Evolutionary conservation across 2,329 filamentous ascomycete species (phyloP).

Genomic region (Phialemonium atrogriseum): DNA sequence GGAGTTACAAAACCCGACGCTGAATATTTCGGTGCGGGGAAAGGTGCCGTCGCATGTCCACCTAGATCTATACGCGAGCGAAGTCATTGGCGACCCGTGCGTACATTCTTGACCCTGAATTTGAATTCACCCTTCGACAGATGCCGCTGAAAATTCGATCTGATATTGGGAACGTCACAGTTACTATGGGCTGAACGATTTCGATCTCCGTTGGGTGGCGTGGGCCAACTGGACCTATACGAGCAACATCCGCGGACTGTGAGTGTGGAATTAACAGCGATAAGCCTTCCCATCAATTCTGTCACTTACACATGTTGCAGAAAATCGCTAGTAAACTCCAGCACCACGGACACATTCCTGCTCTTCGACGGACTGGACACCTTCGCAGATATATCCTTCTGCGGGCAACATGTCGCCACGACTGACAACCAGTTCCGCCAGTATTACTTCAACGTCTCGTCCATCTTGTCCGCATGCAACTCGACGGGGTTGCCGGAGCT

Average conservation of each 20-base stretch:
- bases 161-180: conserved; percentile 11
- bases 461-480: conserved; percentile 32
- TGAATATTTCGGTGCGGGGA: conserved; percentile 45
- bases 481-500: conserved; percentile 25
- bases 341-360: conserved; percentile 38
- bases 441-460: conserved; percentile 49
- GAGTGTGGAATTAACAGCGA: conserved; percentile 13
- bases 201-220: conserved; percentile 51
- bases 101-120: not conserved
- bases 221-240: conserved; percentile 54
- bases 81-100: conserved; percentile 41
- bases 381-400: conserved; percentile 47
- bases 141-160: too few species aligned
- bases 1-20: conserved; percentile 33
- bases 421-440: conserved; percentile 58
- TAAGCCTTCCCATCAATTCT: not conserved
- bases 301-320: not conserved
- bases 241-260: conserved; percentile 34
- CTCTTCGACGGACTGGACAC: conserved; percentile 57
- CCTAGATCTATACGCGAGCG: conserved; percentile 44
- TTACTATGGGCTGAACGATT: conserved; percentile 49
- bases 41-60: conserved; percentile 50
- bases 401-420: conserved; percentile 41
- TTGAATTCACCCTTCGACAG: too few species aligned
- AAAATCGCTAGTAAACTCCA: conserved; percentile 6